A percentile compares a stretch with the other conserved stretches of the same genome.
Conservation (phyloP, 2,329 filamentous ascomycete species). For the Aspergillus brunneoviolaceus region DNA sequence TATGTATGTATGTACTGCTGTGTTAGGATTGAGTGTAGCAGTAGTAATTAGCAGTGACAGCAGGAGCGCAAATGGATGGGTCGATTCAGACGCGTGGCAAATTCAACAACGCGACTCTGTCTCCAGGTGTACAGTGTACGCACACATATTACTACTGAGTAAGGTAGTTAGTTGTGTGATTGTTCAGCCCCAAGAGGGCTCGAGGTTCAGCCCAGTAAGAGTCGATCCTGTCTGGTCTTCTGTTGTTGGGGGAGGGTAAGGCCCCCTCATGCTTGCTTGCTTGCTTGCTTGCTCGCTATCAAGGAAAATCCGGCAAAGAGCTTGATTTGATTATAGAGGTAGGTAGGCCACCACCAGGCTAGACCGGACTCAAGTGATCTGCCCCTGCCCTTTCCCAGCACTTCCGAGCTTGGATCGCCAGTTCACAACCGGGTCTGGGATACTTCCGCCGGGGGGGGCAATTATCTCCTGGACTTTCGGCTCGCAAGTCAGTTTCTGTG, state of each 20-base stretch:
- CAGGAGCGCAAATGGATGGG: neutral
- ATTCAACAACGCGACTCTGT: neutral
- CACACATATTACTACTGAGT: no score
- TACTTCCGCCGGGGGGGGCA: neutral
- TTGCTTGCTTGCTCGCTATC: neutral
- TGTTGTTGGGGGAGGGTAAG: no score
- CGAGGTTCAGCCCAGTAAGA: neutral
- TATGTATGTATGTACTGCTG: no score
- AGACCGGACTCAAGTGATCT: neutral
- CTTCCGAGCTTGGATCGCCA: conserved; percentile 5
- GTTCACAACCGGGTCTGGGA: neutral
- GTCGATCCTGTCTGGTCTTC: neutral
- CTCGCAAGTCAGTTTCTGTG: neutral
- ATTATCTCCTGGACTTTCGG: neutral
- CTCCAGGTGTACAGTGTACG: neutral
- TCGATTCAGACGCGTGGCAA: neutral
- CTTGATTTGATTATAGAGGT: no score
- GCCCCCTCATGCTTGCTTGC: no score
- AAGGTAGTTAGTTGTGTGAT: neutral
- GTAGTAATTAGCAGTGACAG: neutral
- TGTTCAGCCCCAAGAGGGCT: neutral
- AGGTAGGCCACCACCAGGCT: no score
- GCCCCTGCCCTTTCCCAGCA: neutral
- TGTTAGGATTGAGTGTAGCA: neutral
- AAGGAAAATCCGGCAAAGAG: neutral